Base-by-base conservation (phyloP, 2,329 filamentous ascomycete species). In the Pseudogymnoascus sp. region DNA sequence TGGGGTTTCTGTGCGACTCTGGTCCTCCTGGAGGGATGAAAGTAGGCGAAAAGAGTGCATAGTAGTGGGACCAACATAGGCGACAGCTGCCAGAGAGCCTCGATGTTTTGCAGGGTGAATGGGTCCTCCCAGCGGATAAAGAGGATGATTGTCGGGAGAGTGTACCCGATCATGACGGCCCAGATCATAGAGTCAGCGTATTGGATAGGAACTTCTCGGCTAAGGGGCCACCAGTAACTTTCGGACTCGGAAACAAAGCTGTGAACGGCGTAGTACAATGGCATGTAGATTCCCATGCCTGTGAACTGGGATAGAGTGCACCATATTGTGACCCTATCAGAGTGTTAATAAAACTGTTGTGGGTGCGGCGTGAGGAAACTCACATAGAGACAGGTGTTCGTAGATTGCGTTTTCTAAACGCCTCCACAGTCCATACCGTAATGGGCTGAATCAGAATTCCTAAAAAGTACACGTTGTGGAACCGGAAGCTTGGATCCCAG, bases 381-480 rank as follows among this genome's bases (percentile, higher is more conserved):
- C 44, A 60, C 59, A 26, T 17, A n/a, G 24, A 29, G 35, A 60
- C 15, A 1, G 24, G 21, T 2, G 37, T 29, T 11, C 5, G 17
- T 26, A 26, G 11, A 60, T 60, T 60, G 13, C 59, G 59, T 29
- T 26, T 26, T 60, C 59, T 47, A 35, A 17, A 60, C 33, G 59
- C 24, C 33, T 60, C 59, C 15, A 60, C 59, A 5, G 59, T 29
- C 59, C 59, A 60, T 13, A 50, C n/a, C 17, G 59, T 39, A 39
- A 60, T 44, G 5, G 13, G 59, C 8, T 35, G 37, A 26, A 60
- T 50, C 26, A 26, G 24, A 11, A 35, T 26, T 15, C 33, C 24
- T 26, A 60, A 15, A 41, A 29, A 35, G 13, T 50, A 47, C 13
- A 60, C 15, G 11, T 44, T 60, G 37, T 9, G 15, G 39, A 60